These are phyloP conservation scores for Parafenestella ontariensis DNA, from an alignment of 2,329 filamentous ascomycete genomes.

Conservation along the genomic window DNA sequence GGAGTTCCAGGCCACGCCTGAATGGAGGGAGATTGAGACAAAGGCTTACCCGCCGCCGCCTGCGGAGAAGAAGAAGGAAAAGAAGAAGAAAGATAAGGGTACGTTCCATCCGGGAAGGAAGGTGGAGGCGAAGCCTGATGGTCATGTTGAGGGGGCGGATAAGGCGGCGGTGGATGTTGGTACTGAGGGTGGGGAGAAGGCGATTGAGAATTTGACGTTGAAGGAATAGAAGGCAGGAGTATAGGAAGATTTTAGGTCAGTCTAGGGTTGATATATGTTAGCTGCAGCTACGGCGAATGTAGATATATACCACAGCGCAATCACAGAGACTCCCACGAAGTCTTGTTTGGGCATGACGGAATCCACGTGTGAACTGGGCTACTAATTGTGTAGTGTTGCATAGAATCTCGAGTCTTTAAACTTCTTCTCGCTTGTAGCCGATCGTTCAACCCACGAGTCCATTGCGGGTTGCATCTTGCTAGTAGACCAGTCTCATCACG, in stretches of 20 bases:
- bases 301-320: not conserved
- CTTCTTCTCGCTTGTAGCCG: no score
- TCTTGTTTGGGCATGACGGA: not conserved
- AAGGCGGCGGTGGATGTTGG: conserved; percentile 53
- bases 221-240: conserved; percentile 31
- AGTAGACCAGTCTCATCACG: no score
- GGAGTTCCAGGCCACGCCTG: conserved; percentile 71
- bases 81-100: conserved; percentile 76
- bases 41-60: conserved; percentile 82
- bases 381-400: not conserved
- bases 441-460: no score
- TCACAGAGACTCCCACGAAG: not conserved
- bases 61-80: conserved; percentile 70
- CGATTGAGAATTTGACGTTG: conserved; percentile 42
- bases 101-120: conserved; percentile 63
- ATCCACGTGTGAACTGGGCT: not conserved
- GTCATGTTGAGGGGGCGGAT: conserved; percentile 52
- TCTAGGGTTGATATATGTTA: no score
- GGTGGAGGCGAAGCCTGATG: conserved; percentile 55
- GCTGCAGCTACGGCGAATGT: no score
- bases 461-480: not conserved
- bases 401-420: not conserved
- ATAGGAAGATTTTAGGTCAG: not conserved
- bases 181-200: conserved; percentile 42
- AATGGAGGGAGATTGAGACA: conserved; percentile 80